Percentiles rank a stretch among this genome's conserved stretches.
These are phyloP conservation scores for Beauveria bassiana DNA, from an alignment of 2,329 filamentous ascomycete species.

Conservation along the genomic window DNA sequence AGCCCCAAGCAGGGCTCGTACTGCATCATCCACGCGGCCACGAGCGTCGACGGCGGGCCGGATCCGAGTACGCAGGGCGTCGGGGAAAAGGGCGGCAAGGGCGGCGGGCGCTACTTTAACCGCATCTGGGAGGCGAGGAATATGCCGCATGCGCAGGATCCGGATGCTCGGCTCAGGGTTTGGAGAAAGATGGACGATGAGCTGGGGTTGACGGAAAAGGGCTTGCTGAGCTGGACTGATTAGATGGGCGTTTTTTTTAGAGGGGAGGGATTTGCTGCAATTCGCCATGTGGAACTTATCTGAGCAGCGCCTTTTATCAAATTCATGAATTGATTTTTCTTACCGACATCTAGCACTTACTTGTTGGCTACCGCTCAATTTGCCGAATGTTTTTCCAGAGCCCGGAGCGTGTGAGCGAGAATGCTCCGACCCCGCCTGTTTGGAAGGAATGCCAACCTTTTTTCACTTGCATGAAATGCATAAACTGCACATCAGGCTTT, in stretches of 20 bases:
- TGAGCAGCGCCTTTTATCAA: background rate
- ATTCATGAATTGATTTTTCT: too few species aligned
- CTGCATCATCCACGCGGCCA: slow-evolving; percentile 11
- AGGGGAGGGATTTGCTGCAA: too few species aligned
- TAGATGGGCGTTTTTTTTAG: background rate
- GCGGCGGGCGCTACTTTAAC: slow-evolving; percentile 12
- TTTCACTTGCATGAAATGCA: background rate
- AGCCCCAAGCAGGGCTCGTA: slow-evolving; percentile 10
- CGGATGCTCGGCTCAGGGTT: slow-evolving; percentile 6
- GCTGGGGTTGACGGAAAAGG: slow-evolving; percentile 10
- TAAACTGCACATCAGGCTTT: background rate
- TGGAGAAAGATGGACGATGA: slow-evolving; percentile 14
- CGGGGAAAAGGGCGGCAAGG: slow-evolving; percentile 1
- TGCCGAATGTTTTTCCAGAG: too few species aligned
- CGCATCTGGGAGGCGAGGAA: slow-evolving; percentile 12
- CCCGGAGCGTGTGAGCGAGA: too few species aligned
- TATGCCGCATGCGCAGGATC: slow-evolving; percentile 9
- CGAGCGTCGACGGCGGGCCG: slow-evolving; percentile 5
- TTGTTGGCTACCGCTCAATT: too few species aligned
- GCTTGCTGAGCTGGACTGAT: slow-evolving; percentile 9
- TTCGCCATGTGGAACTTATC: background rate
- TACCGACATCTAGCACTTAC: too few species aligned
- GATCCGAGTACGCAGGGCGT: slow-evolving; percentile 10
- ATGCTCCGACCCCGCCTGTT: too few species aligned
- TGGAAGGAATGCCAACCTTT: too few species aligned